phyloP scores from a whole-genome alignment of 257 asterid genomes.

The Solanum raphanifolium region DNA sequence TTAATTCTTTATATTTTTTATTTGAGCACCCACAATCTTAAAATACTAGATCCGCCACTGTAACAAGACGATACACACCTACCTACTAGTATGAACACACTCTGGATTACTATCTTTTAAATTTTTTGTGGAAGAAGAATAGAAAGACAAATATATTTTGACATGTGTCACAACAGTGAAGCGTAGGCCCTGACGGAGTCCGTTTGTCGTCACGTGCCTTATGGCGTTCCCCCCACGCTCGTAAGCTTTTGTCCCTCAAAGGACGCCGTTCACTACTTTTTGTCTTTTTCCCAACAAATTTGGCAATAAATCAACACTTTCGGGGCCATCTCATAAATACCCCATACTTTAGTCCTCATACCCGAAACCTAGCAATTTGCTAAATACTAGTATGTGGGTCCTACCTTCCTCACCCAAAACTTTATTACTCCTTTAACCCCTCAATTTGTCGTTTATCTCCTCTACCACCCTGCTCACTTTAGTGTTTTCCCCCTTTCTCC shows the following conservation, averaged over 20 bases:
- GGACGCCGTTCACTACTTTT: neutral
- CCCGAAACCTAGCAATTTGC: neutral
- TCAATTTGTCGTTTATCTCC: conserved; percentile 5
- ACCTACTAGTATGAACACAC: too few species aligned
- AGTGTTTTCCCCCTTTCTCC: neutral
- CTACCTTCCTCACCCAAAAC: neutral
- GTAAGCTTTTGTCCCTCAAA: neutral
- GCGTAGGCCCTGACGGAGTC: neutral
- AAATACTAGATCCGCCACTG: too few species aligned
- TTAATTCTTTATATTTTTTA: too few species aligned
- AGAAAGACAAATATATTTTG: neutral
- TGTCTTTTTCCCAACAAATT: neutral
- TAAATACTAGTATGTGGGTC: neutral
- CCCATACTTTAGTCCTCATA: neutral
- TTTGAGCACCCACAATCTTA: too few species aligned
- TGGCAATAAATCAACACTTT: neutral
- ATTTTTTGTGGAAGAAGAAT: neutral
- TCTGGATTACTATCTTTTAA: too few species aligned
- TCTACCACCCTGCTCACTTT: conserved; percentile 6
- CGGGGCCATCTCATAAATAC: conserved; percentile 1
- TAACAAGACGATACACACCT: too few species aligned
- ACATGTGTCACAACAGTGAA: neutral
- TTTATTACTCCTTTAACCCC: conserved; percentile 1
- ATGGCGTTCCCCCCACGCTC: conserved; percentile 5
- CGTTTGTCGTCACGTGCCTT: conserved; percentile 7